Conservation (phyloP, 1,284 basidiomycete species). For the Volvariella surrecta region DNA sequence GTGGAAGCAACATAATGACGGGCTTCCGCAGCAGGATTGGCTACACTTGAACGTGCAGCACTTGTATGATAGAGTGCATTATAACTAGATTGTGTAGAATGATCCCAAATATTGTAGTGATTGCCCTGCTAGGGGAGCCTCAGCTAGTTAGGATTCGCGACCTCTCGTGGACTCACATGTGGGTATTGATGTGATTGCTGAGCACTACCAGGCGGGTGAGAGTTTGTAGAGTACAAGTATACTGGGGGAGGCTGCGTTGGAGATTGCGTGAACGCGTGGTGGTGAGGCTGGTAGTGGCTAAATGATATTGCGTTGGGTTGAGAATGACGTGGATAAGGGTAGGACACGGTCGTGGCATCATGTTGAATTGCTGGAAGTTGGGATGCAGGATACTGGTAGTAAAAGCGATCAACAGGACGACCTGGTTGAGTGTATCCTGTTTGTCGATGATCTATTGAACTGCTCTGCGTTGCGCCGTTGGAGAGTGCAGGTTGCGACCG, state of each 20-base stretch:
- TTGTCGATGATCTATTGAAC: constrained; percentile 6
- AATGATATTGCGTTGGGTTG: constrained; percentile 26
- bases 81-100: not conserved
- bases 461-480: not conserved
- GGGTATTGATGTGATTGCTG: too few relatives aligned
- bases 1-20: constrained; percentile 3
- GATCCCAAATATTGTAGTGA: not conserved
- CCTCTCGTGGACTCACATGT: too few relatives aligned
- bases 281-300: constrained; percentile 43
- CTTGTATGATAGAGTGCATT: not conserved
- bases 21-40: constrained; percentile 1
- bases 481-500: too few relatives aligned
- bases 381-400: too few relatives aligned
- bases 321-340: constrained; percentile 11
- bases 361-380: too few relatives aligned
- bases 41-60: constrained; percentile 1
- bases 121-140: constrained; percentile 5
- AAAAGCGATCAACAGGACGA: too few relatives aligned
- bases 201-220: not conserved
- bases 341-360: constrained; percentile 3
- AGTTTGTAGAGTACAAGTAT: constrained; percentile 2
- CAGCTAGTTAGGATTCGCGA: not conserved
- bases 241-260: constrained; percentile 8
- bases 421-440: not conserved
- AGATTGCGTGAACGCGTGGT: constrained; percentile 29